A percentile compares a stretch with the other conserved stretches of the same genome.
Evolutionary conservation across 2,329 filamentous ascomycete species (phyloP).

Genomic region (Lomentospora prolificans): DNA sequence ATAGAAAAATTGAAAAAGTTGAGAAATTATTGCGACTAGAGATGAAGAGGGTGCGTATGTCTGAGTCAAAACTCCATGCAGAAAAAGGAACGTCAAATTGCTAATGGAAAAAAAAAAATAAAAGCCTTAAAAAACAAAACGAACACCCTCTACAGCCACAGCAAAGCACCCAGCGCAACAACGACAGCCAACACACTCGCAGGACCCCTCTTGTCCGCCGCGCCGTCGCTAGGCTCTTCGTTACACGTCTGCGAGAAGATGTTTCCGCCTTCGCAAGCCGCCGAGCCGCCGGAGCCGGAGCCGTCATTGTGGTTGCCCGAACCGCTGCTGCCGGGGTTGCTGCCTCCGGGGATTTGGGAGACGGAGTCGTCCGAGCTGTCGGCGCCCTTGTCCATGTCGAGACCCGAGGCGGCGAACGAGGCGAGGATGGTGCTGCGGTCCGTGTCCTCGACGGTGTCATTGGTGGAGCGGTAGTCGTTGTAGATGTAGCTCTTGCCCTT

Average conservation of each 20-base stretch:
- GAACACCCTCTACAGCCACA: neutral
- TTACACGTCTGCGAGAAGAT: conserved; percentile 12
- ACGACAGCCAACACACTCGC: conserved; percentile 4
- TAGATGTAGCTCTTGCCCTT: conserved; percentile 68
- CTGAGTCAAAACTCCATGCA: neutral
- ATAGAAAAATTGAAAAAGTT: no score
- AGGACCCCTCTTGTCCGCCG: neutral
- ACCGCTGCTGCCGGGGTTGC: conserved; percentile 2
- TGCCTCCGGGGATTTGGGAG: conserved; percentile 12
- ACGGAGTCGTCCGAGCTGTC: conserved; percentile 14
- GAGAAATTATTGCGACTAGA: no score
- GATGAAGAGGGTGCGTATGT: no score
- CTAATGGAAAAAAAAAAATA: neutral
- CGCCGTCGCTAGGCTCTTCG: neutral
- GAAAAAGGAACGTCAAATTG: neutral
- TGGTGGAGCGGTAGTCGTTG: conserved; percentile 53
- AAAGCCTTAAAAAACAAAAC: neutral
- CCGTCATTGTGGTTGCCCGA: neutral
- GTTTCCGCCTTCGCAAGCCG: neutral
- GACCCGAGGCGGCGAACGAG: conserved; percentile 72
- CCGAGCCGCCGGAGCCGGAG: conserved; percentile 5
- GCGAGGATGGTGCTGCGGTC: conserved; percentile 66
- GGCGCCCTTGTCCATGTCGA: conserved; percentile 51
- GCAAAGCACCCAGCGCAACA: conserved; percentile 4
- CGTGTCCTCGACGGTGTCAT: conserved; percentile 68